A percentile compares a stretch with the other conserved stretches of the same genome.
phyloP scores from a whole-genome alignment of 129 eudicot genomes.

The Flaveria brownii region DNA sequence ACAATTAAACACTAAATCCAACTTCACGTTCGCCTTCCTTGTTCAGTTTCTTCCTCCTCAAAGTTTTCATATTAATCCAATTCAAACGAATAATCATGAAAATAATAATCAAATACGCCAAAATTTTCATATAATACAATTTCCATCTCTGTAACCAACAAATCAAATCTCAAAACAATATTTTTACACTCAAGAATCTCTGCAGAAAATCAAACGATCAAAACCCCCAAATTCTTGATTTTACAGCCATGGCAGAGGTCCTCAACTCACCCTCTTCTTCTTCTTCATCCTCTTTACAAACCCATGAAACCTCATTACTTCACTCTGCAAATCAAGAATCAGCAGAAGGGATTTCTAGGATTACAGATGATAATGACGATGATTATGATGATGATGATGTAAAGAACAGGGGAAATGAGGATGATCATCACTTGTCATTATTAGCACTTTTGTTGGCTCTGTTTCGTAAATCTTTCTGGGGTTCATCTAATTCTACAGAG shows the following conservation, averaged over 20 bases:
- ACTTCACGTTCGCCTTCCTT: slow-evolving; percentile 25
- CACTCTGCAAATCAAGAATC: slow-evolving; percentile 35
- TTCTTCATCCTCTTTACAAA: slow-evolving; percentile 34
- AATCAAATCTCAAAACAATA: too few relatives aligned
- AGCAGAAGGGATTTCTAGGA: background rate
- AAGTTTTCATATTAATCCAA: too few relatives aligned
- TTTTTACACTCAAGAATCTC: background rate
- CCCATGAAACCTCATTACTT: slow-evolving; percentile 33
- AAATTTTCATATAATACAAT: too few relatives aligned
- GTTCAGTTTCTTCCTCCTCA: background rate
- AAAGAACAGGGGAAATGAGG: slow-evolving; percentile 38
- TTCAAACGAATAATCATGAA: background rate
- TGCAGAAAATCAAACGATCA: background rate
- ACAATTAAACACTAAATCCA: too few relatives aligned
- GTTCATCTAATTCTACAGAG: slow-evolving; percentile 33
- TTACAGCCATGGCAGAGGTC: slow-evolving; percentile 41
- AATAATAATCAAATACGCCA: background rate
- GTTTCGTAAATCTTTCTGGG: slow-evolving; percentile 70
- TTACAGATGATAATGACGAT: background rate
- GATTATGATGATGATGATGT: slow-evolving; percentile 18
- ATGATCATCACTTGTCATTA: slow-evolving; percentile 57
- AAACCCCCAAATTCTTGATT: slow-evolving; percentile 13
- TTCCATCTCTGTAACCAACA: too few relatives aligned
- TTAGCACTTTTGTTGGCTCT: slow-evolving; percentile 62
- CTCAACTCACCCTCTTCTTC: slow-evolving; percentile 48